phyloP scores from a whole-genome alignment of 1,284 basidiomycete genomes.

The Lignosus rhinocerotis region DNA sequence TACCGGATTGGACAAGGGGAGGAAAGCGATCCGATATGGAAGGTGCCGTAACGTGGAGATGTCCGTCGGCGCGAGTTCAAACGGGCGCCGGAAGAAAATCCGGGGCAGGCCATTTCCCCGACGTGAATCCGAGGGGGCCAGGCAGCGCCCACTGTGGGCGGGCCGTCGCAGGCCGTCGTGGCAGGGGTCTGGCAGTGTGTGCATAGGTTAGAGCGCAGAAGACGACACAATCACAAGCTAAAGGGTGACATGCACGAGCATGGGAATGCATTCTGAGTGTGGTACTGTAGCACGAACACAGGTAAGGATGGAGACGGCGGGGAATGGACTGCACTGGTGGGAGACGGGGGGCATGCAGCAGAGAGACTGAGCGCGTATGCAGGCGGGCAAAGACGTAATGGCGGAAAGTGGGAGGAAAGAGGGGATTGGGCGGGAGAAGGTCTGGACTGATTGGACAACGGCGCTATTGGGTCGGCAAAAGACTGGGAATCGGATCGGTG shows the following conservation, averaged over 20 bases:
- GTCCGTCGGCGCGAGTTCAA: slow-evolving; percentile 8
- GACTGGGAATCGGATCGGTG: slow-evolving; percentile 25
- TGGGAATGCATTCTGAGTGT: not conserved
- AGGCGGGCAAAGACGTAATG: slow-evolving; percentile 20
- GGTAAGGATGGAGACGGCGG: slow-evolving; percentile 1
- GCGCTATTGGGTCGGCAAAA: slow-evolving; percentile 24
- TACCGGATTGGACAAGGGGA: slow-evolving; percentile 7
- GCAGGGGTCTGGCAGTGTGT: slow-evolving; percentile 1
- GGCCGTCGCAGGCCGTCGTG: not conserved
- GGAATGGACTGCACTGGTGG: slow-evolving; percentile 3
- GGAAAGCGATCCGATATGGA: slow-evolving; percentile 4
- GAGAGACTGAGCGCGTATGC: not conserved
- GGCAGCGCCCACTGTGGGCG: not conserved
- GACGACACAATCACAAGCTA: not conserved
- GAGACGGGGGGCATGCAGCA: slow-evolving; percentile 3
- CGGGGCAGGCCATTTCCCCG: slow-evolving; percentile 21
- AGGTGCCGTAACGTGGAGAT: slow-evolving; percentile 19
- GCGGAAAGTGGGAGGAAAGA: slow-evolving; percentile 12
- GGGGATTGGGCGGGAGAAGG: slow-evolving; percentile 17
- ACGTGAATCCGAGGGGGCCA: slow-evolving; percentile 9
- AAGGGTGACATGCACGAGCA: not conserved
- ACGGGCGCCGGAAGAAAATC: slow-evolving; percentile 21
- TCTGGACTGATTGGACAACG: slow-evolving; percentile 22
- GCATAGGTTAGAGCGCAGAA: not conserved
- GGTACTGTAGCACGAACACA: not conserved